A percentile compares a stretch with the other conserved stretches of the same genome.
phyloP scores from a whole-genome alignment of 352 stramenopile species.

The Chrysophaeum taylorii region DNA sequence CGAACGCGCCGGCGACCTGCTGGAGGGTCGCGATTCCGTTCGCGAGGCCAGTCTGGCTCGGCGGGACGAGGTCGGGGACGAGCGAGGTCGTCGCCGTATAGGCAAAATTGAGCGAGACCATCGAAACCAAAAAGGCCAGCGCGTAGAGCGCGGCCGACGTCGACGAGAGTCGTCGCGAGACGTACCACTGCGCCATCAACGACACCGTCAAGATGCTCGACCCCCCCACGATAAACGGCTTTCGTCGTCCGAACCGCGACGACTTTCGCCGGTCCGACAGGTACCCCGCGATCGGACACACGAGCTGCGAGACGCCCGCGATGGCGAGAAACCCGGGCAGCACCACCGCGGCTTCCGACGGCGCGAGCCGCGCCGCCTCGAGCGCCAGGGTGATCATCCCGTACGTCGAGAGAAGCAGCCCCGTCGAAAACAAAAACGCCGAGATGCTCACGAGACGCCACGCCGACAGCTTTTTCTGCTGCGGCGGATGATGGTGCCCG shows the following conservation, averaged over 20 bases:
- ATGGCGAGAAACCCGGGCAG: conserved; percentile 14
- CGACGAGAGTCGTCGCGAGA: too few relatives aligned
- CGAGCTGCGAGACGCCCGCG: conserved; percentile 20
- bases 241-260: conserved; percentile 12
- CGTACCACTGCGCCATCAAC: conserved; percentile 14
- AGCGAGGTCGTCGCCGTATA: conserved; percentile 19
- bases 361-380: conserved; percentile 17
- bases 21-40: conserved; percentile 16
- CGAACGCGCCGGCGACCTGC: conserved; percentile 15
- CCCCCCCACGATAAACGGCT: conserved; percentile 18
- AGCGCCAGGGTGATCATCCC: conserved; percentile 22
- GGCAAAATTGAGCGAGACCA: conserved; percentile 20
- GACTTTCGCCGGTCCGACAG: conserved; percentile 19
- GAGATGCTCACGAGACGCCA: conserved; percentile 19
- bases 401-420: conserved; percentile 17
- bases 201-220: background rate
- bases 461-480: too few relatives aligned
- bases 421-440: conserved; percentile 19
- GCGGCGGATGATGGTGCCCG: conserved; percentile 5
- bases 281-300: conserved; percentile 22
- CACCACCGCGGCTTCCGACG: conserved; percentile 9
- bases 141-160: conserved; percentile 11
- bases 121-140: conserved; percentile 15
- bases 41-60: conserved; percentile 16
- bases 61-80: conserved; percentile 19